A percentile compares a stretch with the other conserved stretches of the same genome.
phyloP scores from a whole-genome alignment of 1,139 yeast species.

The Kluyveromyces marxianus region DNA sequence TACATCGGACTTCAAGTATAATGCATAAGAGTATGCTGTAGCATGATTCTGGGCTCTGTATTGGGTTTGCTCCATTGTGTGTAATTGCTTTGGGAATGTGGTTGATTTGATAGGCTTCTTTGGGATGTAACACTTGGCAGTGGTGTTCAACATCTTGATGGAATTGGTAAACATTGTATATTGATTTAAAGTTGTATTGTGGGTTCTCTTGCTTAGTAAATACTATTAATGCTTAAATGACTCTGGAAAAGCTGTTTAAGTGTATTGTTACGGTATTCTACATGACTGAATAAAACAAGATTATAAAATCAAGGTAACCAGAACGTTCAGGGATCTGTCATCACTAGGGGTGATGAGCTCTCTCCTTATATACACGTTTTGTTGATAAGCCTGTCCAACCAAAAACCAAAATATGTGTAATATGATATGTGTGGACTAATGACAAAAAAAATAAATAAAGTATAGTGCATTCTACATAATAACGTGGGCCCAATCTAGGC shows the following conservation, averaged over 20 bases:
- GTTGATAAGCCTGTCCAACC: not conserved
- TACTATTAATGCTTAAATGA: not conserved
- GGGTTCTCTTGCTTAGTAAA: slow-evolving; percentile 1
- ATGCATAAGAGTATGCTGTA: slow-evolving; percentile 6
- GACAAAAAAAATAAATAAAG: no score
- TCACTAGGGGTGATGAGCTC: not conserved
- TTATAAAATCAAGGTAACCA: no score
- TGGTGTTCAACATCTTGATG: slow-evolving; percentile 7
- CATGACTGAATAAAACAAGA: no score
- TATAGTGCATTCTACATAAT: no score
- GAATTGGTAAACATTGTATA: slow-evolving; percentile 2
- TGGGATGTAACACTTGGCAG: slow-evolving; percentile 11
- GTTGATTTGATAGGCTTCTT: slow-evolving; percentile 12
- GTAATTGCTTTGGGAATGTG: slow-evolving; percentile 12
- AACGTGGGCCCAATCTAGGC: no score
- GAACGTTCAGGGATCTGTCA: no score
- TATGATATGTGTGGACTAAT: no score
- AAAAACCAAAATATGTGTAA: no score
- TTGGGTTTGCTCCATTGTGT: not conserved
- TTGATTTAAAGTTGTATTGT: not conserved
- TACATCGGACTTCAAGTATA: slow-evolving; percentile 1
- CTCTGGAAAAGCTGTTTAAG: no score
- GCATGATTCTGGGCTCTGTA: slow-evolving; percentile 5
- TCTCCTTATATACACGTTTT: not conserved
- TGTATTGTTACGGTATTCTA: no score